Evolutionary conservation across 1,284 basidiomycete genomes (phyloP).

Genomic region (Inonotus hispidus): DNA sequence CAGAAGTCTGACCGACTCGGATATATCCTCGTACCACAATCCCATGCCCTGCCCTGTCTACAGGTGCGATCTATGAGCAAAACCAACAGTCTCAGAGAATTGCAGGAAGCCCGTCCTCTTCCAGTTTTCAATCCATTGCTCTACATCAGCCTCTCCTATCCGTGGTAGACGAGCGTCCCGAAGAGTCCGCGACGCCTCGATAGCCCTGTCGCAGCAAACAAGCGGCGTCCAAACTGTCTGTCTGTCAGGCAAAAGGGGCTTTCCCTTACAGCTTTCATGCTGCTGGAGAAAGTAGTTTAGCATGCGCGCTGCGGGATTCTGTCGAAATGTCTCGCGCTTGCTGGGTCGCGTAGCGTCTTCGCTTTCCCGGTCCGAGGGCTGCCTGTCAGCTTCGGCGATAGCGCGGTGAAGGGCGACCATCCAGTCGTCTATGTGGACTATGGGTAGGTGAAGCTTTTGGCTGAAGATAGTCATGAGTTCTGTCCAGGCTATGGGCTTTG

Average conservation of each 20-base stretch:
- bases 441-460: not conserved
- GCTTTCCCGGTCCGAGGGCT: not conserved
- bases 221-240: not conserved
- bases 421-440: slow-evolving; percentile 11
- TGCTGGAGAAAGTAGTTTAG: slow-evolving; percentile 11
- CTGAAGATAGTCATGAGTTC: slow-evolving; percentile 4
- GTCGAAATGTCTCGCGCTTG: not conserved
- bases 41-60: too few species aligned
- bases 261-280: not conserved
- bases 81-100: not conserved
- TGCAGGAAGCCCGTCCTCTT: slow-evolving; percentile 6
- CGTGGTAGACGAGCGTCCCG: not conserved
- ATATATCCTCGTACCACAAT: not conserved
- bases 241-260: not conserved
- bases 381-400: not conserved
- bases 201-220: not conserved
- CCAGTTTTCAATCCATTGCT: slow-evolving; percentile 9
- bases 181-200: slow-evolving; percentile 5
- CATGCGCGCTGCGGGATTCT: slow-evolving; percentile 15
- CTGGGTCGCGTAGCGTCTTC: not conserved
- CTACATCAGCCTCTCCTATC: slow-evolving; percentile 1
- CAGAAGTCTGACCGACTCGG: too few species aligned
- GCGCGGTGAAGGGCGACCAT: not conserved
- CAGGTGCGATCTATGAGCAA: not conserved
- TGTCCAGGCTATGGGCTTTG: slow-evolving; percentile 16